Evolutionary conservation across 208 protist genomes (phyloP), one percentile per base, ranked within the genome.

Genomic region (Trypanosoma avium): DNA sequence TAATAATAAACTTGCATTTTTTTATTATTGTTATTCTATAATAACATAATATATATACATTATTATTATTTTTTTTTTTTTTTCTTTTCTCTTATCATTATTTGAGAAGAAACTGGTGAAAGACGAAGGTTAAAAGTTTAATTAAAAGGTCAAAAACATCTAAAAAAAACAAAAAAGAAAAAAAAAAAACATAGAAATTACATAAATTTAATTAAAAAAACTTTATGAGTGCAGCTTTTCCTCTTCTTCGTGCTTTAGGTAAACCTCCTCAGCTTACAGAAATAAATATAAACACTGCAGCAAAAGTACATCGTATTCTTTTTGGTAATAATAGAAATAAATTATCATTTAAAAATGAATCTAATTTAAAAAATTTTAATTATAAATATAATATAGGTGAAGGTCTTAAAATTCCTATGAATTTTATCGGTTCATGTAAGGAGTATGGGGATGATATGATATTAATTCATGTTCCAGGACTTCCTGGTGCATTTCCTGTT

Each of bases 401-500:
- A 17, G 60, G 50, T 6, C 27, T 81, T 22, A 35, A 42, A 6
- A 68, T 81, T 38, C 75, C 68, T 13, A 66, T 81, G 63, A 46
- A 47, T 15, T 73, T 73, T 65, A 58, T 81, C 24, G 77, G 77
- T 0, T 65, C 63, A 17, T 61, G 62, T 42, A 49, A 59, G 15
- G 70, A 68, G 22, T 46, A 59, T 43, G 70, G 67, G 1, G 62
- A 72, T 3, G 54, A 73, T 7, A 59, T 69, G 0, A 49, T 94
- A 4, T 59, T 90, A 9, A 57, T 84, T 21, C 88, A 94, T 69
- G 73, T 82, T n/a, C 64, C 82, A 8, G 88, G 88, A 0, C 75
- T 94, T 40, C 66, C 84, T 19, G 88, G 88, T 2, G 88, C 85
- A 5, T 85, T 94, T 61, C 70, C 79, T 6, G 73, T 86, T 26